Evolutionary conservation across 768 basidiomycete genomes (phyloP), one percentile per base, ranked within the genome.

Genomic region (Rossbeevera mucosa): DNA sequence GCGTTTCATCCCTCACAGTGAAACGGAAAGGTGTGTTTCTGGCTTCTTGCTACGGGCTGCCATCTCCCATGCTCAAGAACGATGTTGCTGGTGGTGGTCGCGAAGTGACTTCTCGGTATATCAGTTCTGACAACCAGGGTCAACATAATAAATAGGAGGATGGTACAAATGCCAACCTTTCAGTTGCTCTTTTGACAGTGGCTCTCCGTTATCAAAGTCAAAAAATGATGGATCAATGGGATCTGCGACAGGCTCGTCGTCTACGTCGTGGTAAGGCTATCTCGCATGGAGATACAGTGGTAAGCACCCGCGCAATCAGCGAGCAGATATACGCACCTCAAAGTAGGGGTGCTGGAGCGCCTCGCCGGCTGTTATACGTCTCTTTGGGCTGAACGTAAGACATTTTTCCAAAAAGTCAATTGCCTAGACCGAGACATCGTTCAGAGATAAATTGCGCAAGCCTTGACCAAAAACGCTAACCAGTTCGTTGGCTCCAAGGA

Each of bases 301-400:
- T 52, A 24, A 52, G 48, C n/a, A 6, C 20, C 7, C 7, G 38
- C 5, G 33, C 21, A 11, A 18, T 14, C 12, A 6, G 4, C 16
- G 24, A 5, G 21, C 2, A n/a, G 5, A 13, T 9, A 38, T 21
- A 66, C 76, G 29, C 50, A 88, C 91, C 74, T 82, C 81, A 22
- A 95, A 76, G 68, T 96, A 96, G 0, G 93, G 91, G 71, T 98
- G 95, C 55, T 80, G 80, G 48, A 98, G 74, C 1, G 91, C 91
- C 54, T 94, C 86, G 38, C 86, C 84, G 12, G 91, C 94, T 56
- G 91, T 89, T 53, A 97, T 88, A 14, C 95, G 79, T 64, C 88
- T 81, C 64, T 84, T 88, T 8, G 95, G 95, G 54, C 81, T 88
- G 66, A 93, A 93, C 1, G 88, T 90, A 33, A 94, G 74, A 54